Conservation (phyloP, 2,329 filamentous ascomycete genomes). For the Penicillium sp. region DNA sequence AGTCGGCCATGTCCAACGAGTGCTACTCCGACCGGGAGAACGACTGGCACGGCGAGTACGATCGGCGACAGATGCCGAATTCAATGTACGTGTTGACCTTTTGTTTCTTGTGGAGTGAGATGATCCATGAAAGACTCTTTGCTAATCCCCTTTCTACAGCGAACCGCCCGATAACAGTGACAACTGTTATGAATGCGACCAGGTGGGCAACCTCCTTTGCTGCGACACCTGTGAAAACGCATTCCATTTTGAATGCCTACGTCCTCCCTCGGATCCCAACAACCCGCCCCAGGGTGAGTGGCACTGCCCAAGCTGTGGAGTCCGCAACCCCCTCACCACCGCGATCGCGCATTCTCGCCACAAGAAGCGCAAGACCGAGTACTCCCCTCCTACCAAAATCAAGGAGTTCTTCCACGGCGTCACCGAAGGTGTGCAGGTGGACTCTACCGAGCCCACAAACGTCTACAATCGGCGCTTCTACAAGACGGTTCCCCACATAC, state of each 20-base stretch:
- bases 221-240: slow-evolving; percentile 91
- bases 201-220: slow-evolving; percentile 83
- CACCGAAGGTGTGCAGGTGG: slow-evolving; percentile 78
- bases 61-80: slow-evolving; percentile 26
- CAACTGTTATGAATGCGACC: slow-evolving; percentile 84
- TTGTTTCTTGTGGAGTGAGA: slow-evolving; percentile 3
- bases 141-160: slow-evolving; percentile 17
- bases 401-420: slow-evolving; percentile 82
- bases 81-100: slow-evolving; percentile 26
- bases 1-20: slow-evolving; percentile 25
- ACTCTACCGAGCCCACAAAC: slow-evolving; percentile 42
- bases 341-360: slow-evolving; percentile 70
- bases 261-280: slow-evolving; percentile 73
- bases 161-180: slow-evolving; percentile 75
- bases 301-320: slow-evolving; percentile 72
- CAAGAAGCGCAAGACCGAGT: slow-evolving; percentile 71
- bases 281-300: slow-evolving; percentile 73
- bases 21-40: slow-evolving; percentile 25
- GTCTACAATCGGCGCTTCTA: slow-evolving; percentile 26
- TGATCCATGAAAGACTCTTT: neutral
- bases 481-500: slow-evolving; percentile 31
- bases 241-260: slow-evolving; percentile 88
- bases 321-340: slow-evolving; percentile 65
- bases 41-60: slow-evolving; percentile 19
- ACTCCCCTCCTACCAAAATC: slow-evolving; percentile 72